A percentile compares a stretch with the other conserved stretches of the same genome.
Conservation (phyloP, 208 protist species). For the Trypanosoma caninum region DNA sequence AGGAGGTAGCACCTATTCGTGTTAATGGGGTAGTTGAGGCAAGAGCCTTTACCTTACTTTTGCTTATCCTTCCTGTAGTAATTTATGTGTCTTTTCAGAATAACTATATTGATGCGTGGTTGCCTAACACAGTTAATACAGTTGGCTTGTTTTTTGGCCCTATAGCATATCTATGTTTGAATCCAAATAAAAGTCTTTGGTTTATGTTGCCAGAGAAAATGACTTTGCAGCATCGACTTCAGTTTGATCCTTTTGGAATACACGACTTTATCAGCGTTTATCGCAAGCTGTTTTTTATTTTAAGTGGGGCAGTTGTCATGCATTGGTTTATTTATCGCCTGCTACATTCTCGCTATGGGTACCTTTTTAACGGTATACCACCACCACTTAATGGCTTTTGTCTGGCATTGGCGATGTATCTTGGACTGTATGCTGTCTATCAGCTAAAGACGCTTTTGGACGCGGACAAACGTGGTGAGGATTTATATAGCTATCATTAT, state of each 20-base stretch:
- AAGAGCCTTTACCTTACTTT: slow-evolving; percentile 56
- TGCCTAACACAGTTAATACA: slow-evolving; percentile 60
- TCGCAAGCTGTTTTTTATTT: slow-evolving; percentile 34
- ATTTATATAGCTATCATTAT: slow-evolving; percentile 17
- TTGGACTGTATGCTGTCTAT: slow-evolving; percentile 44
- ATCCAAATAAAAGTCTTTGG: slow-evolving; percentile 61
- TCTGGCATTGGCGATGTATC: slow-evolving; percentile 58
- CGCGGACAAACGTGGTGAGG: slow-evolving; percentile 43
- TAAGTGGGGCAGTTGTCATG: slow-evolving; percentile 22
- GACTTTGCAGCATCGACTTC: slow-evolving; percentile 32
- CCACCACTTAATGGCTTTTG: slow-evolving; percentile 61
- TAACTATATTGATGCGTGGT: slow-evolving; percentile 50
- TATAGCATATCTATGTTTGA: slow-evolving; percentile 60
- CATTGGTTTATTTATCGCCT: slow-evolving; percentile 74
- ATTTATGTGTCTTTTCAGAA: slow-evolving; percentile 74
- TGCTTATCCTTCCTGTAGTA: slow-evolving; percentile 52
- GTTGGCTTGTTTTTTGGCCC: slow-evolving; percentile 53
- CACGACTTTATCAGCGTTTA: slow-evolving; percentile 34
- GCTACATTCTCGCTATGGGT: slow-evolving; percentile 68
- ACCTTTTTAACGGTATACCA: slow-evolving; percentile 66
- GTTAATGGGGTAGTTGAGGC: slow-evolving; percentile 65
- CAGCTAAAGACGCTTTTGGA: slow-evolving; percentile 54
- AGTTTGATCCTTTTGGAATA: slow-evolving; percentile 69
- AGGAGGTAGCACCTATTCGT: slow-evolving; percentile 31
- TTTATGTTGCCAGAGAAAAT: slow-evolving; percentile 43